Evolutionary conservation across 345 rosid genomes (phyloP), one percentile per base, ranked within the genome.

Genomic region (Acer campestre): DNA sequence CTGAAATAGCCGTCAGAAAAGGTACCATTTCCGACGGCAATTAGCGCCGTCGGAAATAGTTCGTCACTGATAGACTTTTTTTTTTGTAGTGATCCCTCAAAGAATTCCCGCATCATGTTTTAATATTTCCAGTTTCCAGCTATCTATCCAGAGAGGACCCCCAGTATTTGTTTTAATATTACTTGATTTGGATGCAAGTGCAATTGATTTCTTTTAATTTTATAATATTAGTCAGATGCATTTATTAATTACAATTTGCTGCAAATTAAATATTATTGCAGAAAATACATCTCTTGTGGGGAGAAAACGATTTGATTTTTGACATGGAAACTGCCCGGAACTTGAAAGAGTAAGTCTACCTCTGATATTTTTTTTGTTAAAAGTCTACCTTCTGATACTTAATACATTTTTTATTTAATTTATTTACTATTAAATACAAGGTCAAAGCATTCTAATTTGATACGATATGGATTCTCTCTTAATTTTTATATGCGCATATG

Each of bases 231-330:
- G 3, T 56, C 11, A 56, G 23, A 56, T 56, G 4, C 13, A 49
- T 49, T 13, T 49, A 14, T 4, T 13, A 12, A 49, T 49, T 14
- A 49, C 55, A 49, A 14, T 35, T 49, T 49, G 55, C 55, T 49
- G 55, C 22, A 6, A 17, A 56, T 35, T 35, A 35, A 4, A 35
- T 35, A 4, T 35, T 35, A 35, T 35, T 35, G 38, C 80, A 75
- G 82, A 81, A 53, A 65, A 76, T 84, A 18, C 73, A 75, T 74
- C 69, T 84, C 13, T 63, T 82, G 25, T 80, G 84, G 82, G 84
- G 87, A 6, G 22, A 73, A 58, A 65, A 76, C 9, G 87, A 80
- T 74, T 42, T 3, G 44, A 70, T 84, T 35, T 78, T 80, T 42
- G 77, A 62, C 11, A 38, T 38, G 70, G 74, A 63, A 48, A 61